Evolutionary conservation across 331 rosid species (phyloP), one percentile per base, ranked within the genome.

Genomic region (Cucumis variabilis): DNA sequence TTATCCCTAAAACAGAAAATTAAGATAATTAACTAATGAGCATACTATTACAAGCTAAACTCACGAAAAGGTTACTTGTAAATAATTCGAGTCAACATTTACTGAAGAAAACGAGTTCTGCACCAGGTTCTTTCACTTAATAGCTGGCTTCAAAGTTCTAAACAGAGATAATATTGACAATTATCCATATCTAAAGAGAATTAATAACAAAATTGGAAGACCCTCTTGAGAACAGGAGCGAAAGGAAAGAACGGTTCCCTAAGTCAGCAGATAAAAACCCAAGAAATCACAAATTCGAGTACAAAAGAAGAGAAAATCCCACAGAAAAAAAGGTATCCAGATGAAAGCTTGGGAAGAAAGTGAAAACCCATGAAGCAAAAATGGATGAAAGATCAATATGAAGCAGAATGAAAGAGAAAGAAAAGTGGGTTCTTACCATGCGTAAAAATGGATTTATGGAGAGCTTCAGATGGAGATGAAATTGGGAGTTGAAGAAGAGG

Each of bases 211-310:
- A 44, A 4, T 76, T 46, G 82, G 30, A 46, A 76, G 82, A 46
- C 60, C 82, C 58, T 12, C 12, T 46, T 76, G 24, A 46, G 60
- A 46, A 44, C 17, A 76, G 62, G 0, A 76, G 60, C 60, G 46
- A 55, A 37, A 37, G 37, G 12, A 16, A 78, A 27, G 51, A 25
- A 9, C 12, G 37, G 23, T 10, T 0, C 3, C 44, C 65, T 13
- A 78, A 50, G 25, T 78, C n/a, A 78, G 37, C 23, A 77, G 55
- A 74, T 12, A 24, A 75, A 74, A 74, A 21, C 41, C 66, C 83
- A 11, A 50, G 83, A 77, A 48, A 24, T 25, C 58, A 50, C 30
- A 76, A 20, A 76, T 46, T 76, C 82, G 14, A 76, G 33, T n/a
- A 46, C 6, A 46, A 76, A 46, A 46, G 9, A 1, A 5, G 19